Percentiles rank a stretch among this genome's conserved stretches.
Conservation (phyloP, 192 early-diverging fungal genomes). For the Mortierella antarctica region DNA sequence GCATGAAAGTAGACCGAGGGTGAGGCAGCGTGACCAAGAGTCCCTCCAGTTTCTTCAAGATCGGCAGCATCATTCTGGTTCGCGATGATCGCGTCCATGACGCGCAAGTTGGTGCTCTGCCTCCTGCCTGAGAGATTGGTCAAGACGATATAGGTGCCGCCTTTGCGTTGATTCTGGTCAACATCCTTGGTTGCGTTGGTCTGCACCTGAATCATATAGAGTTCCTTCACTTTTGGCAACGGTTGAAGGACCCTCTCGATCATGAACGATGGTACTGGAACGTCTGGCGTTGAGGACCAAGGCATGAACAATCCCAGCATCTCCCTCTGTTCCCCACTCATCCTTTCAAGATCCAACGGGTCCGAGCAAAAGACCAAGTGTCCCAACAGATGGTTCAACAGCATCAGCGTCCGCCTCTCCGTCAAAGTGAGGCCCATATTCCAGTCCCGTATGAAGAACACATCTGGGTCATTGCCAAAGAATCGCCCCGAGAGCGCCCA, state of each 20-base stretch:
- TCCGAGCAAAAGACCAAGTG: slow-evolving; percentile 64
- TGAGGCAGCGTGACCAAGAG: slow-evolving; percentile 12
- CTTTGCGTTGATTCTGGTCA: background rate
- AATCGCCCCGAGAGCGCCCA: slow-evolving; percentile 59
- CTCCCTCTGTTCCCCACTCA: slow-evolving; percentile 46
- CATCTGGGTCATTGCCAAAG: slow-evolving; percentile 67
- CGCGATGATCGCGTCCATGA: slow-evolving; percentile 17
- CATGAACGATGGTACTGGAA: slow-evolving; percentile 1
- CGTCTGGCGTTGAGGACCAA: slow-evolving; percentile 39
- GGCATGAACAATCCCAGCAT: slow-evolving; percentile 53
- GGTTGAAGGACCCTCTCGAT: slow-evolving; percentile 34
- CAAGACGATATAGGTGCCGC: slow-evolving; percentile 37
- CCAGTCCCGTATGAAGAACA: slow-evolving; percentile 59
- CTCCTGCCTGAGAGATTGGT: slow-evolving; percentile 52
- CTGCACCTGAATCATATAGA: slow-evolving; percentile 52
- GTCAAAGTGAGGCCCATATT: slow-evolving; percentile 52
- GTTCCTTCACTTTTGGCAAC: slow-evolving; percentile 16
- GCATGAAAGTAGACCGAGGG: slow-evolving; percentile 15
- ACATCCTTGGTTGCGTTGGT: slow-evolving; percentile 6
- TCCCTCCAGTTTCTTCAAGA: background rate
- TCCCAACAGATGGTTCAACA: slow-evolving; percentile 61
- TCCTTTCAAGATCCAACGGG: slow-evolving; percentile 38
- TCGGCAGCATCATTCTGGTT: background rate
- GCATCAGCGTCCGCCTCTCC: slow-evolving; percentile 56
- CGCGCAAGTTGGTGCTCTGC: slow-evolving; percentile 53